These are phyloP conservation scores for Takashimella koratensis DNA, from an alignment of 1,284 basidiomycete genomes.

Conservation along the genomic window DNA sequence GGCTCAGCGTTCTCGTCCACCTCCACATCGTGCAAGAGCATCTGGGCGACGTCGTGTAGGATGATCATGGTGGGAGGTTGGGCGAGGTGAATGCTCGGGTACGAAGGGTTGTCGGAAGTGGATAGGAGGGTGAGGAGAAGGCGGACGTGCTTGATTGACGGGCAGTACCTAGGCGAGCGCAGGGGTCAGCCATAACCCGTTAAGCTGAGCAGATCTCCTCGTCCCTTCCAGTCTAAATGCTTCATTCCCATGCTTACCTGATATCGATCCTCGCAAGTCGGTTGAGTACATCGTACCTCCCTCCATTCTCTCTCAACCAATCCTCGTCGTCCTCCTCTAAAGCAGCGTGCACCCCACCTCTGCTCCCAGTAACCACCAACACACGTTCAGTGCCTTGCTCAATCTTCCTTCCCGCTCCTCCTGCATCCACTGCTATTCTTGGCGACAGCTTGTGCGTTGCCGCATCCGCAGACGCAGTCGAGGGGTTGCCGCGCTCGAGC, in stretches of 20 bases:
- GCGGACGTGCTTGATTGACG: slow-evolving; percentile 24
- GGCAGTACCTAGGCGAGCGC: slow-evolving; percentile 29
- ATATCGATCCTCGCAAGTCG: slow-evolving; percentile 29
- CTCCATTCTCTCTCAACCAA: slow-evolving; percentile 24
- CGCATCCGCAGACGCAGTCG: neutral
- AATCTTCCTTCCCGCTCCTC: too few species aligned
- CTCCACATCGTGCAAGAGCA: slow-evolving; percentile 25
- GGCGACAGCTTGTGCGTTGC: neutral
- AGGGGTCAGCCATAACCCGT: too few species aligned
- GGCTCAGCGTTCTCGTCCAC: slow-evolving; percentile 25
- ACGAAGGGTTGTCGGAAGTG: neutral
- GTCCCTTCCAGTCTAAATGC: neutral
- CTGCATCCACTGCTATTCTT: neutral
- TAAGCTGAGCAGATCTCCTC: too few species aligned
- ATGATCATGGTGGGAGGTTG: slow-evolving; percentile 28
- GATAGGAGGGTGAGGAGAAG: slow-evolving; percentile 30
- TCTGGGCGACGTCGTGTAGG: slow-evolving; percentile 29
- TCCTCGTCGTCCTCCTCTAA: slow-evolving; percentile 38
- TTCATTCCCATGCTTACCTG: too few species aligned
- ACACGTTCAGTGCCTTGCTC: slow-evolving; percentile 12
- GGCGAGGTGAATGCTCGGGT: neutral
- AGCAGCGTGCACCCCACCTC: slow-evolving; percentile 14
- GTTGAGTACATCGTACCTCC: slow-evolving; percentile 12
- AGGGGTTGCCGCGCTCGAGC: neutral
- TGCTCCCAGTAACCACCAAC: slow-evolving; percentile 35